Evolutionary conservation across 139 green algal genomes (phyloP), one percentile per base, ranked within the genome.

Genomic region (Chlorella sp.): DNA sequence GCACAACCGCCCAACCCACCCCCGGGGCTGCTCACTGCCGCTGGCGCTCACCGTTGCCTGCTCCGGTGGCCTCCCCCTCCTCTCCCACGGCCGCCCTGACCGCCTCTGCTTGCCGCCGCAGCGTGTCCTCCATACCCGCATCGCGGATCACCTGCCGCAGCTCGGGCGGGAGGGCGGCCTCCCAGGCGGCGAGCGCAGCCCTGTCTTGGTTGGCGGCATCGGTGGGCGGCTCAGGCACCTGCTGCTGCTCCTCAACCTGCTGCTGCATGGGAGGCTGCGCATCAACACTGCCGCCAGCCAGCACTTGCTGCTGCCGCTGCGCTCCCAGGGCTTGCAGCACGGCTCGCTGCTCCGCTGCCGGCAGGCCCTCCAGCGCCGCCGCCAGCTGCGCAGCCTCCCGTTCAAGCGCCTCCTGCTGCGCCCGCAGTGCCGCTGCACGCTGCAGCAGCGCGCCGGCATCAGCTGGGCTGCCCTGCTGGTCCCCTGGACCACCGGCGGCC

Each of bases 331-430:
- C 71, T 28, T 62, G 67, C 7, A 80, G 57, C 65, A 80, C 26
- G 3, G 32, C 65, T 16, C 18, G 47, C 62, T 83, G 38, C 78
- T 83, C 11, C 16, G 38, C 18, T 0, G 28, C 78, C 9, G 41
- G 60, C 57, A 82, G n/a, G 57, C 41, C 76, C 57, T 71, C 34
- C 30, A 83, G 78, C n/a, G 73, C 75, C 13, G 34, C 75, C 30
- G 60, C 65, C 65, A 69, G 47, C 47, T 34, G n/a, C 17, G 1
- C 44, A 2, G 65, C 80, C 51, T 78, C 80, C 13, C 36, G 32
- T 3, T 79, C 67, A 0, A 72, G 13, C 1, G 32, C 51, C 44
- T 25, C 32, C 51, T 64, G 38, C 34, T 64, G 67, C 11, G 55
- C 80, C 1, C 28, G 38, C 36, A 82, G 36, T 36, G 36, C 34